Evolutionary conservation across 208 protist genomes (phyloP).

Genomic region (Angomonas deanei): DNA sequence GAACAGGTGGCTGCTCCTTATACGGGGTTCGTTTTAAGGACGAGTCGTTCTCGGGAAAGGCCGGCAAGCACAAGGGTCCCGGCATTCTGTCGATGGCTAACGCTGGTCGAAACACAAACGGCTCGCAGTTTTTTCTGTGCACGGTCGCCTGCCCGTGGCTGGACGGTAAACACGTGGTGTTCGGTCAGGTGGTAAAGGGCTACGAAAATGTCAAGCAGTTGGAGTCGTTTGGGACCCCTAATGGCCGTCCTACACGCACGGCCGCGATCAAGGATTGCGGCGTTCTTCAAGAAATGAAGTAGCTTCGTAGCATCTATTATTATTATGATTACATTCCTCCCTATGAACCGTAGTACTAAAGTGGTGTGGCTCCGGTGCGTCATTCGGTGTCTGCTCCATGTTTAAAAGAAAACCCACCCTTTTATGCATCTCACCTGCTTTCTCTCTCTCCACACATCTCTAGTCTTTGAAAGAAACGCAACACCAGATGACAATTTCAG

Average conservation of each 20-base stretch:
- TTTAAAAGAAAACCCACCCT: too few species aligned
- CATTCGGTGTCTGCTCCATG: too few species aligned
- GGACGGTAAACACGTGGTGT: slow-evolving; percentile 95
- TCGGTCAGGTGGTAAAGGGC: slow-evolving; percentile 88
- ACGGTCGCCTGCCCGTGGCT: slow-evolving; percentile 82
- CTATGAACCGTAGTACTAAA: too few species aligned
- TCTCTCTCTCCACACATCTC: not conserved
- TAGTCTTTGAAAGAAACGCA: not conserved
- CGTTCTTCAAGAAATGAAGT: slow-evolving; percentile 44
- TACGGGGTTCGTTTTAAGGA: slow-evolving; percentile 92
- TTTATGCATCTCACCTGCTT: not conserved
- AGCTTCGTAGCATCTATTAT: too few species aligned
- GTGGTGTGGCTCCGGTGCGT: too few species aligned
- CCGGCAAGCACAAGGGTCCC: slow-evolving; percentile 70
- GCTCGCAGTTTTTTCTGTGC: slow-evolving; percentile 92
- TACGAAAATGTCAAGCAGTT: slow-evolving; percentile 75
- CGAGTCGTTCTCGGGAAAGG: slow-evolving; percentile 93
- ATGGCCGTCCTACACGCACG: slow-evolving; percentile 52
- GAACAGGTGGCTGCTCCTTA: slow-evolving; percentile 92
- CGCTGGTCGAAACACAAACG: slow-evolving; percentile 89
- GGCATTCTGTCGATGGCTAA: slow-evolving; percentile 92
- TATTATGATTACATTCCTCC: too few species aligned
- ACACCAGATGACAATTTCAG: not conserved
- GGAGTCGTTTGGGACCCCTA: slow-evolving; percentile 63
- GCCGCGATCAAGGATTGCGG: slow-evolving; percentile 71